Evolutionary conservation across 2,329 filamentous ascomycete genomes (phyloP).

Genomic region (Parasarocladium wereldwijsianum): DNA sequence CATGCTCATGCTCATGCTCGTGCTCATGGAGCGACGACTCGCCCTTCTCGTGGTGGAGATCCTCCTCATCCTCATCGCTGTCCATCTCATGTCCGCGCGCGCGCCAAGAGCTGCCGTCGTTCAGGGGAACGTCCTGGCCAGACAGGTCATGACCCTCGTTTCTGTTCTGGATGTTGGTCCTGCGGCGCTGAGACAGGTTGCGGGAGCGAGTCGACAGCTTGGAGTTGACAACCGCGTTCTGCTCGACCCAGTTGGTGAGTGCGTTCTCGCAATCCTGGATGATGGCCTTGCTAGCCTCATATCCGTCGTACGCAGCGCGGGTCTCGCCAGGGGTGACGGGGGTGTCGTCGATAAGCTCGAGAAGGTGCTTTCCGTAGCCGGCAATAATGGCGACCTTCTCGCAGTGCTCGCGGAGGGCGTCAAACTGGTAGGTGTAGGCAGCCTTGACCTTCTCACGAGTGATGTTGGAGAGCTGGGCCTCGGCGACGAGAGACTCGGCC

Average conservation of each 20-base stretch:
- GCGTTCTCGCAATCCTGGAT: constrained; percentile 98
- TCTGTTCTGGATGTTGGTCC: constrained; percentile 52
- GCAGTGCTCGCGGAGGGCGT: constrained; percentile 90
- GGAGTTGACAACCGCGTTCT: constrained; percentile 76
- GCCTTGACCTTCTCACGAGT: constrained; percentile 99
- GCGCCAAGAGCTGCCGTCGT: constrained; percentile 75
- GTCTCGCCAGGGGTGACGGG: constrained; percentile 97
- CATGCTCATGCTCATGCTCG: too few species aligned
- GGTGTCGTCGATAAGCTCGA: constrained; percentile 91
- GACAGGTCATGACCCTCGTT: constrained; percentile 71
- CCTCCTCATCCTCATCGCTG: constrained; percentile 52
- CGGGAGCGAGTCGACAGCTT: constrained; percentile 79
- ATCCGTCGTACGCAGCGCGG: constrained; percentile 88
- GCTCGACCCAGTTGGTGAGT: constrained; percentile 89
- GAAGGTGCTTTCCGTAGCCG: constrained; percentile 93
- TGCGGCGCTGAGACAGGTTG: constrained; percentile 72
- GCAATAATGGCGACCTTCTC: constrained; percentile 98
- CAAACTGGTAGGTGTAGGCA: constrained; percentile 95
- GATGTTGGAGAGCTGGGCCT: constrained; percentile 97
- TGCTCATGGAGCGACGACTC: constrained; percentile 24
- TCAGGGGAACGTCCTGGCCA: constrained; percentile 63
- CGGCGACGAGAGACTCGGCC: constrained; percentile 95
- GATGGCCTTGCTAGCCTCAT: constrained; percentile 96
- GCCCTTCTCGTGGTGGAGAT: constrained; percentile 22
- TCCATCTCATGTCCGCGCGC: constrained; percentile 51